Base-by-base conservation (phyloP, 139 green algal genomes). In the Trebouxia sp. region DNA sequence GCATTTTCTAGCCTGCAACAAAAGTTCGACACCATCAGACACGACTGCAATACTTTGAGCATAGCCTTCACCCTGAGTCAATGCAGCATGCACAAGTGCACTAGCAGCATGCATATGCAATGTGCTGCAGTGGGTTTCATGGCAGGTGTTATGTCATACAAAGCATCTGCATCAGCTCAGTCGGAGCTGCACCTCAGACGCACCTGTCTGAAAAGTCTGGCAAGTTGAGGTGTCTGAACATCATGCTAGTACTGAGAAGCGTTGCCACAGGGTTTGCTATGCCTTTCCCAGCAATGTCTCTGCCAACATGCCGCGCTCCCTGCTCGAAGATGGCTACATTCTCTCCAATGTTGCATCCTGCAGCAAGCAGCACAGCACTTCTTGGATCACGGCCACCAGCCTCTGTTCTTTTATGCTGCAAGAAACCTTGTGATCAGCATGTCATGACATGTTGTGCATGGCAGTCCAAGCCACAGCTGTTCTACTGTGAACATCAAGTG, bases 231-330 rank as follows among this genome's bases (percentile, higher is more conserved):
- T 98, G 95, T 42, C 93, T 85, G 74, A 99, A 88, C 94, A 98
- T 97, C 95, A 99, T 98, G 43, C 91, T 89, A 12, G 88, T 87
- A 22, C 82, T 92, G 75, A 99, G 87, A 67, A 98, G 87, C 80
- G 98, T 88, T 24, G 96, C 96, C 0, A 92, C 97, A 39, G 96
- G 96, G 88, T 99, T 99, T 72, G 96, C 96, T 75, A 93, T 82
- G 89, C 97, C 76, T 42, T 80, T 74, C 22, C 87, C 92, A 12
- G 85, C 86, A 79, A 99, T 97, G 86, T 98, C 95, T 45, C 69
- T 80, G 94, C 94, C 20, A 92, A 96, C 48, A 93, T 99, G 82
- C 93, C 96, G 84, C 94, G 95, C 76, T 84, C 17, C 92, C 37
- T 82, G 78, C 30, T 85, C 82, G 74, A 85, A 85, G 8, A 85